Evolutionary conservation across 495 filamentous ascomycete species (phyloP), one percentile per base, ranked within the genome.

Genomic region (Aspergillus steynii): DNA sequence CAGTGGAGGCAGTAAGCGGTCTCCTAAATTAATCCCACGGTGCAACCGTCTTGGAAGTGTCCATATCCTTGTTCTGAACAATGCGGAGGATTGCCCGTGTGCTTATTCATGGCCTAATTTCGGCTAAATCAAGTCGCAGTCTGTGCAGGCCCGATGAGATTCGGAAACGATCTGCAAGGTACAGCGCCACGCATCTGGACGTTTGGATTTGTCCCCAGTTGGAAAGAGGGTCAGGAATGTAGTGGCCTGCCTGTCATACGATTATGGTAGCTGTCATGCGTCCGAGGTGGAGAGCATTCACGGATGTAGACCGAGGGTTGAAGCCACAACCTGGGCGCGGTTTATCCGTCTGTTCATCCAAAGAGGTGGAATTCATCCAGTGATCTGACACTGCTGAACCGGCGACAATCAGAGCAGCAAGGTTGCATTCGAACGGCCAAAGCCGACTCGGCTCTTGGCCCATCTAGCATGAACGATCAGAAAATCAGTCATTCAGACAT

Each of bases 161-260:
- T 7, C 10, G 66, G 66, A 61, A 65, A 62, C 49, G 66, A 68
- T 68, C 66, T 57, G 58, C 56, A 64, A 64, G 61, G 61, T 50
- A 60, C 61, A 28, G 32, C 50, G 25, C 50, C 61, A 37, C 20
- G 25, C 25, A 14, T 15, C 50, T 51, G 5, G 20, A 34, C n/a
- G 34, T 20, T 2, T 51, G 28, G 32, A 46, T 5, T 32, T n/a
- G 45, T 9, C 4, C 27, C 29, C n/a, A 29, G 4, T 28, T 50
- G 5, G 48, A 29, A 50, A 26, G 25, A 50, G 8, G 25, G 27
- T 3, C 48, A 7, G 15, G 1, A 20, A 50, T 50, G 48, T 7
- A 3, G 48, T 27, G 5, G 3, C 1, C 25, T 26, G 7, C n/a
- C 5, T 50, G n/a, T 50, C 48, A 27, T 42, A 42, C 37, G 37